Conservation (phyloP, 805 yeast species). For the Zygosaccharomyces gambellarensis region DNA sequence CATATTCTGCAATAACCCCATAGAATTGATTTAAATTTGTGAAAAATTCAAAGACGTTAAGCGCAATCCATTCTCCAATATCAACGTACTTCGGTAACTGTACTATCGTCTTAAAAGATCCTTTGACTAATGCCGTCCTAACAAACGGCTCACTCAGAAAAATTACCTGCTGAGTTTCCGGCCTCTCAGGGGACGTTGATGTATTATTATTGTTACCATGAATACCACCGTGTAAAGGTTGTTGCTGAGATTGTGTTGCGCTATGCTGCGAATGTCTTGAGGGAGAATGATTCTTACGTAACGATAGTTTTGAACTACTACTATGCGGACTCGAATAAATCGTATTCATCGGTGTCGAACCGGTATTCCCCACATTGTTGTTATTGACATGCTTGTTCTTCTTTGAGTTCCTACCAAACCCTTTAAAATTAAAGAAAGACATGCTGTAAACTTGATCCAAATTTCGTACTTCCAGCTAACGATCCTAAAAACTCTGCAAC, state of each 20-base stretch:
- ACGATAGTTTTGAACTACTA: slow-evolving; percentile 45
- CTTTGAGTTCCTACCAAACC: slow-evolving; percentile 55
- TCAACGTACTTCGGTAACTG: slow-evolving; percentile 94
- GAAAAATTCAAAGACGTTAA: slow-evolving; percentile 84
- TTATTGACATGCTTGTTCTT: slow-evolving; percentile 39
- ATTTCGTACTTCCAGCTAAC: background rate
- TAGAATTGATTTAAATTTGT: slow-evolving; percentile 82
- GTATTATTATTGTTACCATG: background rate
- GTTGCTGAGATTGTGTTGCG: slow-evolving; percentile 15
- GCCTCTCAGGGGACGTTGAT: slow-evolving; percentile 18
- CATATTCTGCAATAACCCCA: slow-evolving; percentile 85
- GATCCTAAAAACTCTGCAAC: background rate
- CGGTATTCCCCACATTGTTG: slow-evolving; percentile 13
- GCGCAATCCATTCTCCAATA: slow-evolving; percentile 90
- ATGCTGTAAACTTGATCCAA: slow-evolving; percentile 6
- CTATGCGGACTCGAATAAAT: slow-evolving; percentile 37
- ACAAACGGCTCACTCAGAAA: slow-evolving; percentile 91
- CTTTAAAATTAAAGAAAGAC: slow-evolving; percentile 36
- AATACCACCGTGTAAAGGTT: slow-evolving; percentile 8
- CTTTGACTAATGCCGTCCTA: slow-evolving; percentile 90
- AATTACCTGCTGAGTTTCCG: slow-evolving; percentile 36
- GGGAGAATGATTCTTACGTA: slow-evolving; percentile 38
- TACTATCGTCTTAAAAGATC: slow-evolving; percentile 92
- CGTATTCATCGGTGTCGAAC: slow-evolving; percentile 21
- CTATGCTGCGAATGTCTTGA: slow-evolving; percentile 26